These are phyloP conservation scores for Ceratopteris richardii DNA, from an alignment of 75 land plant species.

Conservation along the genomic window DNA sequence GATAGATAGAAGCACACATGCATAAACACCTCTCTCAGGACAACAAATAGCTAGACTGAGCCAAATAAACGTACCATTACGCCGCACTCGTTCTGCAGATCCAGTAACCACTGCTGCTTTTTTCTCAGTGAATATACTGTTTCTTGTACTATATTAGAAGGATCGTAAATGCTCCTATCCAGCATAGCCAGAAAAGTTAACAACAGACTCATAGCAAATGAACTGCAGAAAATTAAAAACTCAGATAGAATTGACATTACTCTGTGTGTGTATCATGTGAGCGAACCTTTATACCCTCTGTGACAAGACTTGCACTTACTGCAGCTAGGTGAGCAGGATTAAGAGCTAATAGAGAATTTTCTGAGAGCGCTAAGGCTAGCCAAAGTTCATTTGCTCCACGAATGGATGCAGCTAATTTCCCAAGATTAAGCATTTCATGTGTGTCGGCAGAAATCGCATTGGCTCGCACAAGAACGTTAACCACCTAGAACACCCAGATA, in stretches of 20 bases:
- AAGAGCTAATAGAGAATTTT: slow-evolving; percentile 44
- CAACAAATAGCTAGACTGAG: too few species aligned
- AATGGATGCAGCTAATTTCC: slow-evolving; percentile 83
- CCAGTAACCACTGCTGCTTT: slow-evolving; percentile 40
- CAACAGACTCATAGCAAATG: not conserved
- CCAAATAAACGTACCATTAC: slow-evolving; percentile 42
- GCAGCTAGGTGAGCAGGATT: slow-evolving; percentile 89
- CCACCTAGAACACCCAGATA: slow-evolving; percentile 33
- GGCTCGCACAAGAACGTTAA: slow-evolving; percentile 74
- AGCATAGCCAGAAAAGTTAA: not conserved
- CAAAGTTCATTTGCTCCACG: slow-evolving; percentile 93
- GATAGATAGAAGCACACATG: too few species aligned
- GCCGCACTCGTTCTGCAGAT: slow-evolving; percentile 61
- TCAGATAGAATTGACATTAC: slow-evolving; percentile 6
- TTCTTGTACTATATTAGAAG: slow-evolving; percentile 50
- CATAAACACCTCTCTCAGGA: too few species aligned
- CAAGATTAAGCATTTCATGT: slow-evolving; percentile 64
- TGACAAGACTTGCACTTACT: slow-evolving; percentile 79
- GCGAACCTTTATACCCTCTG: slow-evolving; percentile 86
- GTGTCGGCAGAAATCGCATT: slow-evolving; percentile 68
- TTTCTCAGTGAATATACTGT: slow-evolving; percentile 47
- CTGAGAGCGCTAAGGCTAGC: slow-evolving; percentile 77
- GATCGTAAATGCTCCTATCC: slow-evolving; percentile 61
- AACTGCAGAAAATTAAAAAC: slow-evolving; percentile 1
- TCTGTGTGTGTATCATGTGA: slow-evolving; percentile 40